These are phyloP conservation scores for Cryphonectria naterciae DNA, from an alignment of 2,329 filamentous ascomycete species.

Conservation along the genomic window DNA sequence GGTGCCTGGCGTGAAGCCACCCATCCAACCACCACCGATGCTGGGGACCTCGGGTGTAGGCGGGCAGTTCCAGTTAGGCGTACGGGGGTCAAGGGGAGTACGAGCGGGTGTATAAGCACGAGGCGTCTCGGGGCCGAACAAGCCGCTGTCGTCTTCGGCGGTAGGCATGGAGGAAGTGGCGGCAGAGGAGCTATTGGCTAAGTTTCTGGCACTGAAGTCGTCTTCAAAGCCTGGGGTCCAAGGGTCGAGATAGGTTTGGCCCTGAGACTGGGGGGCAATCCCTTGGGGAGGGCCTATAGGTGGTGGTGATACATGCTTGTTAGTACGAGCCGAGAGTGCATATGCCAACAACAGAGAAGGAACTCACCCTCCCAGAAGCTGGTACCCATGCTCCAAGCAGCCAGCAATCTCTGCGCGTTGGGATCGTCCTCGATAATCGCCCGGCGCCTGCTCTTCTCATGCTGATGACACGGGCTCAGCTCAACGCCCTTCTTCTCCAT, in stretches of 20 bases:
- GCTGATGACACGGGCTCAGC: slow-evolving; percentile 5
- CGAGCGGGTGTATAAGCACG: background rate
- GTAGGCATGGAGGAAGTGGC: background rate
- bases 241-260: background rate
- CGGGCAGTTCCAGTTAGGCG: background rate
- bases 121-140: background rate
- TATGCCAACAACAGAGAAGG: too few species aligned
- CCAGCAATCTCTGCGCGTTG: slow-evolving; percentile 18
- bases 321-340: background rate
- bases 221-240: background rate
- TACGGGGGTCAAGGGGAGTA: background rate
- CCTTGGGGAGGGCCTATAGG: background rate
- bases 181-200: background rate
- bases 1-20: background rate
- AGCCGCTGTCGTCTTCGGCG: background rate
- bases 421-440: slow-evolving; percentile 11
- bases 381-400: slow-evolving; percentile 23
- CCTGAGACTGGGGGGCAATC: background rate
- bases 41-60: background rate
- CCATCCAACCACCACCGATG: background rate
- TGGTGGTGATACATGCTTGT: background rate
- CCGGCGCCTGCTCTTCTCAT: slow-evolving; percentile 16
- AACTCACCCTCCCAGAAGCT: slow-evolving; percentile 24
- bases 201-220: background rate
- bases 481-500: slow-evolving; percentile 4